Base-by-base conservation (phyloP, 139 green algal species). In the Pseudopediastrum boryanum region DNA sequence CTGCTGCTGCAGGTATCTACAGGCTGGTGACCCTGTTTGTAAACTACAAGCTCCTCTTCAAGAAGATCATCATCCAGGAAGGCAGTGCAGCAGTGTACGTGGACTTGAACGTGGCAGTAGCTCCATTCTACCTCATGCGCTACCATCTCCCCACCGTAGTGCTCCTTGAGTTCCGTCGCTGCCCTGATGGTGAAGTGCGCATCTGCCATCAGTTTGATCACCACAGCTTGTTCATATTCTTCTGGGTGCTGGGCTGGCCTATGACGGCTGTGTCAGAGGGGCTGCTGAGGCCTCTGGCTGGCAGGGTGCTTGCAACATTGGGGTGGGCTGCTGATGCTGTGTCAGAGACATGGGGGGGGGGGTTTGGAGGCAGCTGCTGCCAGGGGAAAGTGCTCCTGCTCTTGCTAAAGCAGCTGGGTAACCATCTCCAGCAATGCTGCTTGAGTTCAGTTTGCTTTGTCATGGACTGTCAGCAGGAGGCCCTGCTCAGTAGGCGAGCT, bases 131-230 rank as follows among this genome's bases (percentile, higher is more conserved):
- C 69, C 2, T 77, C 16, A 77, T 42, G 69, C 35, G 69, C 21
- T 77, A 77, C 54, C 69, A 77, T 25, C 36, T 38, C 36, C 69
- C 69, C 25, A 77, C 69, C 3, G 41, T 78, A 6, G 71, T 67
- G 23, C 33, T 78, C 39, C 38, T 78, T 8, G 9, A n/a, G 25
- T 65, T 27, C 19, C 56, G 19, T 8, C 25, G 25, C 25, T 23
- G 56, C 21, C 25, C 25, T 39, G 56, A 31, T 65, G 46, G 46
- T 16, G 13, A n/a, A 54, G 16, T 56, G 7, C 71, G 71, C 48
- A 78, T 78, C 33, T 59, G 52, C 38, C 54, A 78, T 39, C 71
- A 78, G 71, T 58, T 67, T 33, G 71, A 78, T 38, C 71, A 78
- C 59, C 71, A 78, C 71, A 68, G 51, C n/a, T 25, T 67, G 5